Base-by-base conservation (phyloP, 495 filamentous ascomycete species). In the Hypoxylon cercidicola region DNA sequence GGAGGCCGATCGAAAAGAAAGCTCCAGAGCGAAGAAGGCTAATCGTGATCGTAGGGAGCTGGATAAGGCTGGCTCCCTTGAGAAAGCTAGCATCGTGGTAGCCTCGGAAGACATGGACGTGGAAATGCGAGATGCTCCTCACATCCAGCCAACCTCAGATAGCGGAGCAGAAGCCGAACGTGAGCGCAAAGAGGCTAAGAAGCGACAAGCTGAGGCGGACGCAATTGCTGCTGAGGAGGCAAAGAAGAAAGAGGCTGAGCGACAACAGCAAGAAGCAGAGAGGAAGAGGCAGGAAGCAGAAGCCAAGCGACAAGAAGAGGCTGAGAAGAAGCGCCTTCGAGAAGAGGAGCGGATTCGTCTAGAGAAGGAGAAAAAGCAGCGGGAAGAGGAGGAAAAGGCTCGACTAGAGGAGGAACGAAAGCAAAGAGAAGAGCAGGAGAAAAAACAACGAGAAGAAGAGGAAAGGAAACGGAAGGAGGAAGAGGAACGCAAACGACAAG, bases 231-330 rank as follows among this genome's bases (percentile, higher is more conserved):
- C 68, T 1, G 82, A 86, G 40, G 81, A 81, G 7, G 81, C 84
- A 51, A 80, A 80, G 44, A 80, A 79, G 50, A 81, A 73, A 62
- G 71, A 78, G 67, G 62, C 72, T 44, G 71, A 78, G 59, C 58
- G 74, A 63, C 71, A 76, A 62, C 78, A 79, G 44, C 77, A 84
- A 69, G 82, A 86, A 72, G 74, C 76, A 25, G 83, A 87, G 80
- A 77, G 65, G 81, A 82, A 59, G 72, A 82, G 37, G 55, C 77
- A 60, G 16, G 60, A 69, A 74, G 56, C 77, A 77, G 47, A 85
- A n/a, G 49, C 54, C 39, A 63, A 60, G 56, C 63, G 65, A 48
- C 63, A 63, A 20, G 60, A 72, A 47, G 72, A 75, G 51, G 74
- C 68, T 35, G 59, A 73, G 40, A 64, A 64, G 25, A 67, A 63